These are phyloP conservation scores for Euphrasia arctica DNA, from an alignment of 305 asterid genomes.

Conservation along the genomic window DNA sequence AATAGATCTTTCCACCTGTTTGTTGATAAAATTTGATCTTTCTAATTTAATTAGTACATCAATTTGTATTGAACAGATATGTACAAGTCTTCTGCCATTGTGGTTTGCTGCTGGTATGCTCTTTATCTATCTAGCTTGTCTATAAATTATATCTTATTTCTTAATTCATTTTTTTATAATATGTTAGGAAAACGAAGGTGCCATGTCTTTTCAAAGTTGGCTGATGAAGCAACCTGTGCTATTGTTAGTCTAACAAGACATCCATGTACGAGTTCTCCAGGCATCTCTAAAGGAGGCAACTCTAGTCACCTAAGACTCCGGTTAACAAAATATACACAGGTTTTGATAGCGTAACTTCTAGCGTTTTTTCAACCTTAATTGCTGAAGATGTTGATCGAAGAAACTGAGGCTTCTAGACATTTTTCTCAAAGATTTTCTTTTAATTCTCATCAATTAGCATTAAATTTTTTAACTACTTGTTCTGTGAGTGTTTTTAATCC, in stretches of 20 bases:
- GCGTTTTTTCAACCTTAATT: slow-evolving; percentile 9
- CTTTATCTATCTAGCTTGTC: slow-evolving; percentile 19
- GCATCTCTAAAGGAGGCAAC: slow-evolving; percentile 37
- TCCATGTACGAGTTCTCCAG: slow-evolving; percentile 31
- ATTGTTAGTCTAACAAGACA: slow-evolving; percentile 43
- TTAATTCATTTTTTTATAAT: not conserved
- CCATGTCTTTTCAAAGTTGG: slow-evolving; percentile 53
- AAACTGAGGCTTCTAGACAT: slow-evolving; percentile 11
- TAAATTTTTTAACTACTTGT: slow-evolving; percentile 12
- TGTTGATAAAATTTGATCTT: slow-evolving; percentile 17
- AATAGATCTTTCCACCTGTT: slow-evolving; percentile 12
- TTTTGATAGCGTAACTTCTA: slow-evolving; percentile 25
- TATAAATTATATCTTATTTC: slow-evolving; percentile 8
- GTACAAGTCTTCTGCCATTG: slow-evolving; percentile 63
- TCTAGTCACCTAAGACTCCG: slow-evolving; percentile 49
- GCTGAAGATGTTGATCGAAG: slow-evolving; percentile 14
- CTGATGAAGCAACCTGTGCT: slow-evolving; percentile 43
- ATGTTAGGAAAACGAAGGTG: slow-evolving; percentile 66
- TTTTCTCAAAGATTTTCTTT: slow-evolving; percentile 12
- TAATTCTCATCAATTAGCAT: not conserved
- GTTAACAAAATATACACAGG: slow-evolving; percentile 74
- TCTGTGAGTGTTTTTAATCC: not conserved
- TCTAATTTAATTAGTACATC: slow-evolving; percentile 20
- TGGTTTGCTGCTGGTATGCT: slow-evolving; percentile 72
- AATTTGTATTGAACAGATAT: slow-evolving; percentile 52